Percentiles rank a stretch among this genome's conserved stretches.
phyloP scores from a whole-genome alignment of 2,329 filamentous ascomycete genomes.

The Aciculosporium take region DNA sequence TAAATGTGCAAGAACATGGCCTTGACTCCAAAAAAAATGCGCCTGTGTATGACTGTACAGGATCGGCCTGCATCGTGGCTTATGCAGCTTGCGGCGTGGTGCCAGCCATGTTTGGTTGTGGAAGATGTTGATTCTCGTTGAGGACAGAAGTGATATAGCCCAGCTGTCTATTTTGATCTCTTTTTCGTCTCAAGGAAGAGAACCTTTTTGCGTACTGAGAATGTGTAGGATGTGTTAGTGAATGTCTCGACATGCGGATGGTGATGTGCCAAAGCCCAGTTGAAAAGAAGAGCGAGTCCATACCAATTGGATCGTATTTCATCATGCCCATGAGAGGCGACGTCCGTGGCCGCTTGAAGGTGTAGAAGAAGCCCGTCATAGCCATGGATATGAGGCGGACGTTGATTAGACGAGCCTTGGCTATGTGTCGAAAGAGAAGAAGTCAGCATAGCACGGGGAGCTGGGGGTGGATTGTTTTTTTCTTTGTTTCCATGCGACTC shows the following conservation, averaged over 20 bases:
- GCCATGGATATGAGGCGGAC: conserved; percentile 97
- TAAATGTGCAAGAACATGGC: conserved; percentile 3
- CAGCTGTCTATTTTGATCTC: conserved; percentile 39
- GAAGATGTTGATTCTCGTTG: not conserved
- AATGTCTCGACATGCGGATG: not conserved
- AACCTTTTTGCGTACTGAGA: conserved; percentile 81
- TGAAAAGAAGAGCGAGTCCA: conserved; percentile 4
- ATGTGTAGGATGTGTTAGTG: not conserved
- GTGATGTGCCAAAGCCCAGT: not conserved
- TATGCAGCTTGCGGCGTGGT: not conserved
- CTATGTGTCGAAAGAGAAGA: conserved; percentile 27
- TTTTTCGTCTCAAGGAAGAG: conserved; percentile 90
- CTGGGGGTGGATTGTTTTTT: not conserved
- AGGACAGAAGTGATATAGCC: not conserved
- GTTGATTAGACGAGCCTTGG: conserved; percentile 80
- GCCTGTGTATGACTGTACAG: conserved; percentile 16
- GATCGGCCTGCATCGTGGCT: not conserved
- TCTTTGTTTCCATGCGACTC: not conserved
- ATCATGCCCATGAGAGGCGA: conserved; percentile 86
- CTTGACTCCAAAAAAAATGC: conserved; percentile 18
- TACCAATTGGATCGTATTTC: conserved; percentile 96
- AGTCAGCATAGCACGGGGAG: conserved; percentile 9
- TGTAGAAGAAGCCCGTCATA: conserved; percentile 96
- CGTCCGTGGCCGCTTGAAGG: conserved; percentile 66
- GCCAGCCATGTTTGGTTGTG: not conserved